Percentiles rank a stretch among this genome's conserved stretches.
These are phyloP conservation scores for Cyathus striatus DNA, from an alignment of 768 basidiomycete species.

Conservation along the genomic window DNA sequence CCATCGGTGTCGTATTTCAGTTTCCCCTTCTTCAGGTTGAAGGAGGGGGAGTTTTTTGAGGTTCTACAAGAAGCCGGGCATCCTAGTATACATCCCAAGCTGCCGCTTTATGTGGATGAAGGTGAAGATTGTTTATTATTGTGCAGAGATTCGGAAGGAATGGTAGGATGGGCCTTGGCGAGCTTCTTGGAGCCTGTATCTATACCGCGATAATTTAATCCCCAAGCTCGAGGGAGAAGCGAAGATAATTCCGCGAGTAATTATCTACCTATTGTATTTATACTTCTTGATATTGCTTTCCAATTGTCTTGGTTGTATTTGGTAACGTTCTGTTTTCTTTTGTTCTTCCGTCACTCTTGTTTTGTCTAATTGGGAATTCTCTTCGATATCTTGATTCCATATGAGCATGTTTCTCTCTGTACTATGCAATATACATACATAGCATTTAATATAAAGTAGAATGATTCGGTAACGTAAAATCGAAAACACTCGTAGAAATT, in stretches of 20 bases:
- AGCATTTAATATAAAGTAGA: background rate
- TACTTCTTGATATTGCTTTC: conserved; percentile 2
- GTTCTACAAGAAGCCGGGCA: conserved; percentile 77
- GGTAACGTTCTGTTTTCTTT: conserved; percentile 4
- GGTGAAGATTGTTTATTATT: conserved; percentile 77
- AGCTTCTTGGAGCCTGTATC: conserved; percentile 71
- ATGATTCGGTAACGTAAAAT: too few species aligned
- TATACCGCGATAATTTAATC: background rate
- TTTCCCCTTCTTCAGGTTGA: conserved; percentile 74
- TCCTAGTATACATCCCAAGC: conserved; percentile 64
- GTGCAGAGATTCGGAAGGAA: conserved; percentile 49
- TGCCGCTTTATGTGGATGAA: conserved; percentile 74
- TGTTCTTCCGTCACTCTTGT: conserved; percentile 3
- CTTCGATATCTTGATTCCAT: conserved; percentile 2
- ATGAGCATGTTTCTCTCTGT: background rate
- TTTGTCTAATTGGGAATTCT: too few species aligned
- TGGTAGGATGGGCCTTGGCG: conserved; percentile 77
- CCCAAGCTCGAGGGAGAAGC: too few species aligned
- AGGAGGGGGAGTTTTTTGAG: conserved; percentile 55
- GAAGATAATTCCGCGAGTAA: too few species aligned
- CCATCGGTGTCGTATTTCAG: conserved; percentile 60
- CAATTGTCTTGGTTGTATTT: conserved; percentile 1
- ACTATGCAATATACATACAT: background rate
- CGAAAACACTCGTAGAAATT: too few species aligned
- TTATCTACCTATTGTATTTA: too few species aligned